Conservation (phyloP, 2,329 filamentous ascomycete species). For the Hansfordia pulvinata region DNA sequence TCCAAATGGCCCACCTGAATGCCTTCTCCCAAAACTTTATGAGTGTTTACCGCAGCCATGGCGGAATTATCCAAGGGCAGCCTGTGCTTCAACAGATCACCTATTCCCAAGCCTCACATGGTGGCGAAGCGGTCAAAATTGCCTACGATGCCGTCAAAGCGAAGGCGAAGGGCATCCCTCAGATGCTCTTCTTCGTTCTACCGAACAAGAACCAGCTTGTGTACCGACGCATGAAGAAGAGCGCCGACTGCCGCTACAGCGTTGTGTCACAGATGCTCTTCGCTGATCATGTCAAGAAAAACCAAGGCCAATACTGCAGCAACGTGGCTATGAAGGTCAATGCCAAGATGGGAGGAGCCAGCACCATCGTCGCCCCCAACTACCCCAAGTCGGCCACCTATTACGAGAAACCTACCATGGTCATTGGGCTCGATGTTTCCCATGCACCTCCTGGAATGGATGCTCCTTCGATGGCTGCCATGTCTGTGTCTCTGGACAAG, state of each 20-base stretch:
- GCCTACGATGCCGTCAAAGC: constrained; percentile 42
- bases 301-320: constrained; percentile 71
- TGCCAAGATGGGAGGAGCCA: constrained; percentile 80
- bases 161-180: constrained; percentile 41
- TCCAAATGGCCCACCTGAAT: constrained; percentile 38
- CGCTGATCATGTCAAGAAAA: constrained; percentile 51
- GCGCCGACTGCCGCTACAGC: constrained; percentile 73
- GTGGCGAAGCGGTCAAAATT: constrained; percentile 36
- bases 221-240: constrained; percentile 84
- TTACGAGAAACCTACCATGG: constrained; percentile 51
- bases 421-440: constrained; percentile 85
- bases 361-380: constrained; percentile 30
- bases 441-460: constrained; percentile 59
- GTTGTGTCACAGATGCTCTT: constrained; percentile 76
- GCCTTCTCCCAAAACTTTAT: constrained; percentile 39
- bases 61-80: constrained; percentile 24
- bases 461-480: constrained; percentile 68
- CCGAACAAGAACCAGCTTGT: constrained; percentile 54
- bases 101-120: constrained; percentile 16
- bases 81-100: constrained; percentile 20
- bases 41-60: constrained; percentile 31
- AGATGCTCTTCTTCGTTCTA: constrained; percentile 71
- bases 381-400: constrained; percentile 21
- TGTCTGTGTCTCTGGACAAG: constrained; percentile 69
- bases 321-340: constrained; percentile 98